Percentiles rank a stretch among this genome's conserved stretches.
Evolutionary conservation across 768 basidiomycete species (phyloP).

Genomic region (Boletus rex-veris): DNA sequence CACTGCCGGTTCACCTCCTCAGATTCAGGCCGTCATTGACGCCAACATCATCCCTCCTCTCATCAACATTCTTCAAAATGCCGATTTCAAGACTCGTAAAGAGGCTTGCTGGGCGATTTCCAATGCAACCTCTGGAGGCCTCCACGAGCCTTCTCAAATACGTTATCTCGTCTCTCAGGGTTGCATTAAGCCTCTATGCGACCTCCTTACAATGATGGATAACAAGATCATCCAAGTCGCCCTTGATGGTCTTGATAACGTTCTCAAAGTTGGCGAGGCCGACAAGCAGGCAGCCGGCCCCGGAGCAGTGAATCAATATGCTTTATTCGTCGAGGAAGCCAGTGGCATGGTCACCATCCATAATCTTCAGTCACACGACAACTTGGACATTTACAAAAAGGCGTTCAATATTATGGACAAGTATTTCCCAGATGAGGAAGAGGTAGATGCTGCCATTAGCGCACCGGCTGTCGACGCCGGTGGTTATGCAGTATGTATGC

Average conservation of each 20-base stretch:
- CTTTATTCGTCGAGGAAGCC: conserved; percentile 92
- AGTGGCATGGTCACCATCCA: conserved; percentile 99
- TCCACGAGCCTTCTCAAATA: conserved; percentile 95
- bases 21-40: conserved; percentile 97
- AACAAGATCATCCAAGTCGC: conserved; percentile 99
- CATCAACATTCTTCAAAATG: conserved; percentile 95
- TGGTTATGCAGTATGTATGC: conserved; percentile 62
- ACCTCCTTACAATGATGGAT: conserved; percentile 96
- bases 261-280: conserved; percentile 94
- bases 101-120: conserved; percentile 99
- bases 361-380: conserved; percentile 99
- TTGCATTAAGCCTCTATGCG: conserved; percentile 98
- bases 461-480: conserved; percentile 77
- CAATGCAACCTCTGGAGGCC: conserved; percentile 96
- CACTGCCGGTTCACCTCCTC: conserved; percentile 93
- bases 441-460: conserved; percentile 76
- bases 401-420: conserved; percentile 98
- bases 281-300: conserved; percentile 83
- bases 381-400: conserved; percentile 99
- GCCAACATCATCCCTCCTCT: conserved; percentile 98
- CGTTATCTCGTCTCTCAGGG: conserved; percentile 97
- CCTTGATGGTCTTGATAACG: conserved; percentile 96
- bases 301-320: conserved; percentile 88
- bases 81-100: conserved; percentile 99
- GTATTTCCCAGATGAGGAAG: conserved; percentile 98